Base-by-base conservation (phyloP, 2,329 filamentous ascomycete species). In the Aspergillus neotritici region DNA sequence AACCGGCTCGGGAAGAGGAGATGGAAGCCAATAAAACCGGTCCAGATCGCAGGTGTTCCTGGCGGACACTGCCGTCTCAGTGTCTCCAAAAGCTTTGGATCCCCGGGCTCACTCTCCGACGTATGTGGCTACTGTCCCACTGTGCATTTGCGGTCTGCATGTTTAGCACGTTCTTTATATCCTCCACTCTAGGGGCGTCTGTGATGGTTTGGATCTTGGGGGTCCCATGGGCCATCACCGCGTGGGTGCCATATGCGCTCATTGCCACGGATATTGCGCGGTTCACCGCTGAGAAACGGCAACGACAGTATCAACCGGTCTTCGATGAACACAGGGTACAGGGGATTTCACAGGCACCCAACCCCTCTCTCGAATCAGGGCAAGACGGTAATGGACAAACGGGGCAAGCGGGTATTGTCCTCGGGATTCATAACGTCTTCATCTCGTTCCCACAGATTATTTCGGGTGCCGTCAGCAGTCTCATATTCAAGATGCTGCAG, bases 241-340 rank as follows among this genome's bases (percentile, higher is more conserved):
- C 91, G 25, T 95, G 89, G 89, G 89, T 88, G 0, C 89, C 89
- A 0, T 95, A 88, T 71, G 88, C 89, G 25, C 86, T 95, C 55
- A 94, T 95, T 62, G 87, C 86, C 39, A 86, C 86, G 4, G 89
- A 95, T 63, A 44, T 42, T 12, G 29, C 40, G 8, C 28, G 21
- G 21, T 25, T 25, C 21, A 25, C 21, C 21, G 21, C 21, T 8
- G 21, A 25, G 6, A 25, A 25, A 25, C 21, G 21, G 21, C 21
- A 25, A 25, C 21, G 21, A 25, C 21, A 25, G 21, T 25, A 8
- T 5, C 21, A 4, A 9, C 21, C 21, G 7, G 21, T 25, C 21
- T 25, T 9, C 9, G 21, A 9, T 9, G 21, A 9, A 25, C 7
- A 25, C 21, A 9, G 21, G 21, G 21, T 8, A 9, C 21, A 25